Base-by-base conservation (phyloP, 2,329 filamentous ascomycete genomes). In the Paramyrothecium sp. region DNA sequence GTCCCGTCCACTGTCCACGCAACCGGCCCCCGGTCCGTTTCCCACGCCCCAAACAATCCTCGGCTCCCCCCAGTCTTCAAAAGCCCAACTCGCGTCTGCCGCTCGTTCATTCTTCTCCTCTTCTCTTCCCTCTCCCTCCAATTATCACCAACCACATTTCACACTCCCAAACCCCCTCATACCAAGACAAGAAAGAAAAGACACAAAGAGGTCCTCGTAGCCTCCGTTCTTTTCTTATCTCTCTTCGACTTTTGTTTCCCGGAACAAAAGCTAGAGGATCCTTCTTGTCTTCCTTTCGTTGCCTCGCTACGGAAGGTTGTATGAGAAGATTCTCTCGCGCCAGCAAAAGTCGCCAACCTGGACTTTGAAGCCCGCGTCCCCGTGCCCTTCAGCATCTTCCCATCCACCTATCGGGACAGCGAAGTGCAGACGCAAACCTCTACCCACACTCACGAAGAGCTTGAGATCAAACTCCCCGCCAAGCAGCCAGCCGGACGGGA, bases 371-470 rank as follows among this genome's bases (percentile, higher is more conserved):
- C 93, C 82, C 91, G 92, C 81, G 91, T 97, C 81, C 92, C 94
- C 85, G 95, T 98, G 82, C 94, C 94, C 83, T 96, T 97, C 89
- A 97, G 92, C 91, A 90, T 97, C 90, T 97, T 98, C 88, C 94
- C 94, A 84, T 97, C 92, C 80, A 91, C 92, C 81, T 98, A 97
- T 87, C 87, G 90, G 77, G 83, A 82, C 76, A 75, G 74, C 71
- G 75, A 75, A 64, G 68, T 69, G 61, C 70, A 76, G 65, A 73
- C 83, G 81, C 82, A 83, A 77, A 82, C 80, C 73, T 79, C 70
- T 63, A 80, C 71, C 75, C 73, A 79, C 84, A 88, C 87, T 74
- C 87, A 92, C 87, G 88, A 94, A 88, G 91, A 97, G 87, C 87
- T 91, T 82, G 88, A 94, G 81, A 87, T 92, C 82, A 88, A 89